Conservation (phyloP, 73 alveolate species). For the Symbiodinium pilosum region DNA sequence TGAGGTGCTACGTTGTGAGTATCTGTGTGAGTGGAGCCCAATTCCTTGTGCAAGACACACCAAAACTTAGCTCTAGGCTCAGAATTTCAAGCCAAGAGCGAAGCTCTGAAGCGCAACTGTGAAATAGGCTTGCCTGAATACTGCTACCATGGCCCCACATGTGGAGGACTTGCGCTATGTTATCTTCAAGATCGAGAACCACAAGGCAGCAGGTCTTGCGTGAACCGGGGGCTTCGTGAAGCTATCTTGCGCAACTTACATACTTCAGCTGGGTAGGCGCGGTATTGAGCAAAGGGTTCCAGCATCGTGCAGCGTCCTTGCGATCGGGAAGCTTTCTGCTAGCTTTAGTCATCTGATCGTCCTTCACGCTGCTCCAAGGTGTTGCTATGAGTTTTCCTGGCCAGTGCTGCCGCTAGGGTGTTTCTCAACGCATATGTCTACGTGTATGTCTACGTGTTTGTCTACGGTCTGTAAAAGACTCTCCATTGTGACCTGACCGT, state of each 20-base stretch:
- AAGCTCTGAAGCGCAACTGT: background rate
- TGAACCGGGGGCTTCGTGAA: background rate
- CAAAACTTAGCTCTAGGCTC: background rate
- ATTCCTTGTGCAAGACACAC: too few species aligned
- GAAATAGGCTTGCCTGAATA: too few species aligned
- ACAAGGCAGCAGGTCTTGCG: background rate
- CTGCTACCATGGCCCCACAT: too few species aligned
- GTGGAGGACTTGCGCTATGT: constrained; percentile 6
- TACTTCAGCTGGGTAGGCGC: background rate
- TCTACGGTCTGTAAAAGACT: too few species aligned
- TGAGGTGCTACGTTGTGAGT: too few species aligned
- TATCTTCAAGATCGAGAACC: constrained; percentile 13
- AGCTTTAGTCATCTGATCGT: background rate
- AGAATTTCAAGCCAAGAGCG: background rate
- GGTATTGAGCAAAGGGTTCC: background rate
- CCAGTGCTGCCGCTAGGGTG: too few species aligned
- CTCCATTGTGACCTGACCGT: too few species aligned
- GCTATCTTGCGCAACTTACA: background rate
- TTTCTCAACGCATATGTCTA: too few species aligned
- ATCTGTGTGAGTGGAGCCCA: too few species aligned
- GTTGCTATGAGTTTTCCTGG: too few species aligned
- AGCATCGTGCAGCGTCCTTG: background rate
- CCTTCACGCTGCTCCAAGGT: background rate
- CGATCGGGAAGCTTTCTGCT: background rate
- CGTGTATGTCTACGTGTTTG: too few species aligned